Evolutionary conservation across 202 grass and related monocot genomes (phyloP).

Genomic region (Bolboschoenoplectus hybrid): DNA sequence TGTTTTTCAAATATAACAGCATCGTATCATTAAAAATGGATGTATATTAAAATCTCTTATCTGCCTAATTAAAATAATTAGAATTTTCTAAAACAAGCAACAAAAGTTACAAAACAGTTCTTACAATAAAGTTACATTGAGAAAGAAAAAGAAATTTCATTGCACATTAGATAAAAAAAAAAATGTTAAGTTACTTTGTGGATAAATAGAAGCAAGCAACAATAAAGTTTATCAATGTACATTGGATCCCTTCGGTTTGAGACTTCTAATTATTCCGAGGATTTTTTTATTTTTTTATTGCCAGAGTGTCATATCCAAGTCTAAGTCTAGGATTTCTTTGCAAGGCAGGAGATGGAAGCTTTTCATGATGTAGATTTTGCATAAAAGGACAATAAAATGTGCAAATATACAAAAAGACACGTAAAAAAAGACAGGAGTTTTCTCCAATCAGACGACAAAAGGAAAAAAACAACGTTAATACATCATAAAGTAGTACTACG

Average conservation of each 20-base stretch:
- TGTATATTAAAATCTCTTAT: background rate
- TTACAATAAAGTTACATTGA: background rate
- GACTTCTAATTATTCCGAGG: background rate
- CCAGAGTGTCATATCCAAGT: background rate
- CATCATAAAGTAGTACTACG: background rate
- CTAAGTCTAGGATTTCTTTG: background rate
- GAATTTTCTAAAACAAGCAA: background rate
- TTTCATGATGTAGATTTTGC: background rate
- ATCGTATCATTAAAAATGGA: background rate
- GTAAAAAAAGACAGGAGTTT: background rate
- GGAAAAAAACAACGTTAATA: background rate
- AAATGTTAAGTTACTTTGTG: too few species aligned
- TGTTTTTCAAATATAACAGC: background rate
- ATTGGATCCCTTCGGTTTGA: slow-evolving; percentile 2
- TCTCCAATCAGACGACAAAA: background rate
- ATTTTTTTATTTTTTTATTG: background rate
- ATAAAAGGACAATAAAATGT: slow-evolving; percentile 9
- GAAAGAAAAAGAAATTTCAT: background rate
- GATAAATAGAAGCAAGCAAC: too few species aligned
- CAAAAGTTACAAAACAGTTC: background rate
- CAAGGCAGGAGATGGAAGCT: background rate
- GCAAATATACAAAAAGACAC: background rate
- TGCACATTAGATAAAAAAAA: background rate
- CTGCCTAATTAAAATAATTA: too few species aligned
- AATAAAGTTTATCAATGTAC: background rate